phyloP scores from a whole-genome alignment of 2,329 filamentous ascomycete genomes.

The Orbilia oligospora region DNA sequence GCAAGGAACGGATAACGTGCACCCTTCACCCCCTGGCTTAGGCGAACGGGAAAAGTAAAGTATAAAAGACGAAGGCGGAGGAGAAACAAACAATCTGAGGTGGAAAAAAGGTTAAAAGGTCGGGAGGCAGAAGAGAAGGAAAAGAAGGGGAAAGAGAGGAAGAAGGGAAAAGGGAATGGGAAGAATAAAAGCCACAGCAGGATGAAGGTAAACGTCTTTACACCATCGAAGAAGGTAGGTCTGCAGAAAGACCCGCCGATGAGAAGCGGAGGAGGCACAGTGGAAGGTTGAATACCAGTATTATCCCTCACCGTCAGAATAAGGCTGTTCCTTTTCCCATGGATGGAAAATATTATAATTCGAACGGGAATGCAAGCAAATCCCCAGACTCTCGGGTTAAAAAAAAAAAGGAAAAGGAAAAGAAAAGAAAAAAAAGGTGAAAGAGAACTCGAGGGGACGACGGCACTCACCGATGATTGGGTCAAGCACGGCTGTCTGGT shows the following conservation, averaged over 20 bases:
- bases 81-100: conserved; percentile 42
- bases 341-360: conserved; percentile 59
- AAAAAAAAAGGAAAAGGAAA: conserved; percentile 7
- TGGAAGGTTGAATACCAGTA: conserved; percentile 52
- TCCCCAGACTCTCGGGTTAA: conserved; percentile 51
- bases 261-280: conserved; percentile 59
- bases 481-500: conserved; percentile 44
- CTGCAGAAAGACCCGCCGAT: conserved; percentile 49
- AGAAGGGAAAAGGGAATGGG: conserved; percentile 33
- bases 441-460: conserved; percentile 23
- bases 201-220: conserved; percentile 36
- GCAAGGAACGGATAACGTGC: conserved; percentile 60
- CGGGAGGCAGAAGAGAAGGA: conserved; percentile 19
- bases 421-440: conserved; percentile 2
- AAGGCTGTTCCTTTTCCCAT: conserved; percentile 61
- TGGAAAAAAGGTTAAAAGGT: conserved; percentile 57
- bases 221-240: conserved; percentile 55
- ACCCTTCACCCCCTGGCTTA: conserved; percentile 54
- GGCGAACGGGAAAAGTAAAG: conserved; percentile 48
- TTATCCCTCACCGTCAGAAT: conserved; percentile 61
- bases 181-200: conserved; percentile 54
- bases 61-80: conserved; percentile 60
- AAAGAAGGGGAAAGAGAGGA: conserved; percentile 24
- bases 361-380: conserved; percentile 59
- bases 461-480: conserved; percentile 56